Base-by-base conservation (phyloP, 1,139 yeast genomes). In the Saccharomyces hybrid region DNA sequence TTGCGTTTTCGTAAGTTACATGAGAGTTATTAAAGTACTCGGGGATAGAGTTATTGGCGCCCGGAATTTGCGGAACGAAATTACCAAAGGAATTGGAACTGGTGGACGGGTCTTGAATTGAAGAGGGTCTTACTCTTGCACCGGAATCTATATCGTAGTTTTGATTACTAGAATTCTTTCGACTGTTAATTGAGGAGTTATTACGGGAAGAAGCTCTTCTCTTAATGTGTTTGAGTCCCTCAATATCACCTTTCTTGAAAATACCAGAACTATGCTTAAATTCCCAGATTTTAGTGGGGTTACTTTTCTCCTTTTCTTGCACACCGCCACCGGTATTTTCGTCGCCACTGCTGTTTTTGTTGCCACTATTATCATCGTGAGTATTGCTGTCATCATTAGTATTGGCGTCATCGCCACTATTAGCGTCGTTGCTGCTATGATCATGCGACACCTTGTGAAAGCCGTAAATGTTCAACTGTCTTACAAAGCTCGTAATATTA, bases 401-500 rank as follows among this genome's bases (percentile, higher is more conserved):
- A 16, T 55, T 54, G 7, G 47, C 20, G 6, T 49, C 50, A n/a
- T 48, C 26, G 13, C 51, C 56, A 16, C 48, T 49, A 11, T 48
- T 53, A 11, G 34, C 52, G 25, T 50, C 47, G 48, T 47, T 49
- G 38, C 58, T 54, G 47, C 47, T 65, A 53, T 68, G 69, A 31
- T 65, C 68, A 57, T 76, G 79, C 55, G 78, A 76, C 16, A 85
- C 88, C 68, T 85, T 85, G 66, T 85, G 91, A 59, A 71, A 71
- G 11, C 67, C 93, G 65, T 85, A 85, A 88, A 85, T 85, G 69
- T 85, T 86, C 56, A 85, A 66, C 64, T 85, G 93, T 54, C 93
- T 77, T 28, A 85, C 87, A 68, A 85, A 85, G n/a, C 88, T 82
- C 0, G 91, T 88, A 52, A 85, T 84, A 64, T 85, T 85, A 46